Evolutionary conservation across 192 early-diverging fungal species (phyloP).

Genomic region (Obelidium mucronatum): DNA sequence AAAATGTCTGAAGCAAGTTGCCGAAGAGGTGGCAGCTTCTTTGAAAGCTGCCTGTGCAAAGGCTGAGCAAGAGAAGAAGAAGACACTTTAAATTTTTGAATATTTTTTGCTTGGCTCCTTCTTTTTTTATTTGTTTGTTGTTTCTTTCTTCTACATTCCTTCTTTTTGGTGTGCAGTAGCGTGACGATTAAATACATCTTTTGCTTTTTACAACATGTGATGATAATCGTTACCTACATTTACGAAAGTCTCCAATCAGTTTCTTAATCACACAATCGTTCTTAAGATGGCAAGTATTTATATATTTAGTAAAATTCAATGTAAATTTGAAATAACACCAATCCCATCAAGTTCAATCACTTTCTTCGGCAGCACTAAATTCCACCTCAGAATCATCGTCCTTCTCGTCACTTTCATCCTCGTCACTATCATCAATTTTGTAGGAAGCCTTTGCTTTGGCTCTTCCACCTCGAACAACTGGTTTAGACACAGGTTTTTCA

Average conservation of each 20-base stretch:
- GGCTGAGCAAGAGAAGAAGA: background rate
- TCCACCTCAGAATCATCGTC: too few relatives aligned
- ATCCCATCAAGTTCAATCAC: too few relatives aligned
- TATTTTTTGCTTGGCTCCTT: background rate
- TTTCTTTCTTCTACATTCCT: background rate
- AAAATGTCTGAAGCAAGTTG: conserved; percentile 76
- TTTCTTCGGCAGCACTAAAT: too few relatives aligned
- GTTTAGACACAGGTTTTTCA: background rate
- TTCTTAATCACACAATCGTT: too few relatives aligned
- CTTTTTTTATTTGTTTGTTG: background rate
- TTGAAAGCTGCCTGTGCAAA: conserved; percentile 11
- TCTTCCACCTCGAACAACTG: background rate
- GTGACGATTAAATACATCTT: background rate
- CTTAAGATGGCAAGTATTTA: too few relatives aligned
- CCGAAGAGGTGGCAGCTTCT: conserved; percentile 66
- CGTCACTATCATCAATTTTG: background rate
- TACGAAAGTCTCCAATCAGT: too few relatives aligned
- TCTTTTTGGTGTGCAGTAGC: background rate
- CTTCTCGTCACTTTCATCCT: background rate
- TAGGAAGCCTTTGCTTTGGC: background rate
- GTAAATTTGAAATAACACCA: too few relatives aligned
- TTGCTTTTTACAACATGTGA: too few relatives aligned
- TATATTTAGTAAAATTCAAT: too few relatives aligned
- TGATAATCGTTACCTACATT: too few relatives aligned
- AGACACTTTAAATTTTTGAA: background rate